These are phyloP conservation scores for Stygiomarasmius scandens DNA, from an alignment of 1,284 basidiomycete genomes.

Conservation along the genomic window DNA sequence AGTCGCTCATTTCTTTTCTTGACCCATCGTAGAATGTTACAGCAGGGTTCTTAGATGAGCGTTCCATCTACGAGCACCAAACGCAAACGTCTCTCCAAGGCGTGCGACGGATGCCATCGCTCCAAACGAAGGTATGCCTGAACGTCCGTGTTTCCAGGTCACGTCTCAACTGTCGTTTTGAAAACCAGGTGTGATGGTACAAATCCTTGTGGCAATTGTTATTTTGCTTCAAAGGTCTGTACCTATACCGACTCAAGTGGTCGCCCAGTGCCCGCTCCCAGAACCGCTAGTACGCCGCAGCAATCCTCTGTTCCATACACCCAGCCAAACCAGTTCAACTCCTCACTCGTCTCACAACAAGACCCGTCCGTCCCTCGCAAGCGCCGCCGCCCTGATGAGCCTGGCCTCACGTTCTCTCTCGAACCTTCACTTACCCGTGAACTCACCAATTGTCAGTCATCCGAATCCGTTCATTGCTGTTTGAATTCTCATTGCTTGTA, in stretches of 20 bases:
- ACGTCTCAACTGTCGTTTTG: slow-evolving; percentile 34
- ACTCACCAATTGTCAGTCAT: slow-evolving; percentile 67
- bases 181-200: slow-evolving; percentile 83
- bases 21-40: too few relatives aligned
- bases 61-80: too few relatives aligned
- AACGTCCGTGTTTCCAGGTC: background rate
- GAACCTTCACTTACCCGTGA: slow-evolving; percentile 65
- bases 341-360: background rate
- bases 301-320: slow-evolving; percentile 14
- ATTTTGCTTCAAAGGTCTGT: slow-evolving; percentile 78
- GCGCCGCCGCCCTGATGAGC: background rate
- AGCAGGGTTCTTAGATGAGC: too few relatives aligned
- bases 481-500: slow-evolving; percentile 31
- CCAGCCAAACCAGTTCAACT: background rate
- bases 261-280: slow-evolving; percentile 73
- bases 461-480: slow-evolving; percentile 9
- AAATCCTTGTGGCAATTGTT: slow-evolving; percentile 84
- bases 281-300: slow-evolving; percentile 21
- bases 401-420: slow-evolving; percentile 28
- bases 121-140: slow-evolving; percentile 73
- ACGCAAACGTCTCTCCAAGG: slow-evolving; percentile 72
- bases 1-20: too few relatives aligned
- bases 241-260: slow-evolving; percentile 80
- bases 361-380: slow-evolving; percentile 2
- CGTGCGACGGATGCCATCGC: slow-evolving; percentile 82